Conservation (phyloP, 495 filamentous ascomycete species). For the Sabuloglossum arenarium region DNA sequence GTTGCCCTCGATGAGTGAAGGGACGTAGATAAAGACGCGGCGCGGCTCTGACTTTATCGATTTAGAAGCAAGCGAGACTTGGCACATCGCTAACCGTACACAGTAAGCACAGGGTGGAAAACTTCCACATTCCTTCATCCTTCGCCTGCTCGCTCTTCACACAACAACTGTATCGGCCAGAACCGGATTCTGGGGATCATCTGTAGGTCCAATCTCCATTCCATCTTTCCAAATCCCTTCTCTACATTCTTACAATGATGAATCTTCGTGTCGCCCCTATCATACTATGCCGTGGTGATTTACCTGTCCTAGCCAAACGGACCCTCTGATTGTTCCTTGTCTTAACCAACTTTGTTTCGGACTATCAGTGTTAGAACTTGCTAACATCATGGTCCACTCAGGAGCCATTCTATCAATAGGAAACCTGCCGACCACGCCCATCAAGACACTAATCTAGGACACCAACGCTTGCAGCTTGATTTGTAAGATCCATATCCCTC, state of each 20-base stretch:
- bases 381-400: neutral
- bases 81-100: neutral
- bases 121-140: no score
- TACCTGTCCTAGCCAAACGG: slow-evolving; percentile 88
- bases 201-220: neutral
- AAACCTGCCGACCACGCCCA: neutral
- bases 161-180: no score
- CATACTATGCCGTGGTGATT: slow-evolving; percentile 66
- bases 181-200: no score
- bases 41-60: neutral
- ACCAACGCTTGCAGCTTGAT: no score
- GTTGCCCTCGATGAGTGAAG: no score
- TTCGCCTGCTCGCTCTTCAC: no score
- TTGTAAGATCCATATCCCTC: neutral
- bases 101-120: no score
- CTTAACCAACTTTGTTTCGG: slow-evolving; percentile 1
- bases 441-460: neutral
- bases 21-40: no score
- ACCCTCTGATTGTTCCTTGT: slow-evolving; percentile 38
- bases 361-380: neutral
- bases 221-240: neutral
- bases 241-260: slow-evolving; percentile 38
- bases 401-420: neutral
- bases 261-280: slow-evolving; percentile 85
- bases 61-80: neutral